These are phyloP conservation scores for Epithele typhae DNA, from an alignment of 768 basidiomycete genomes.

Conservation along the genomic window DNA sequence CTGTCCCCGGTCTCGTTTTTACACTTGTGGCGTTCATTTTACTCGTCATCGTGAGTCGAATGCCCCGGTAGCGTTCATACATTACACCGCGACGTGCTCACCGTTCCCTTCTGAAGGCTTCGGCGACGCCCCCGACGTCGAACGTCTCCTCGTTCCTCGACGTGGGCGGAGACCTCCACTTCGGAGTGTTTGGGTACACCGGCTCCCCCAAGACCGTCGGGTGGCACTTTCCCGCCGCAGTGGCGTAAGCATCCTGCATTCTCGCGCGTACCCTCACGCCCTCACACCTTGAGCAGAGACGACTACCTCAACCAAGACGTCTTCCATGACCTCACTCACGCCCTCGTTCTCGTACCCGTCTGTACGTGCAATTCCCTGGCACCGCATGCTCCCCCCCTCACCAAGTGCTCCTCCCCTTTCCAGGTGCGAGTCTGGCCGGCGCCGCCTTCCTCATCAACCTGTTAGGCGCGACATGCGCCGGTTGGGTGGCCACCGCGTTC, in stretches of 20 bases:
- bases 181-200: constrained; percentile 75
- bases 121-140: constrained; percentile 75
- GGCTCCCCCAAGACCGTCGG: constrained; percentile 59
- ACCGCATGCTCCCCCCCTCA: constrained; percentile 1
- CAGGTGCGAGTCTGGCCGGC: constrained; percentile 62
- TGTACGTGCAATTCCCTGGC: constrained; percentile 37
- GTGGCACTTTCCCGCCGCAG: constrained; percentile 42
- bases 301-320: constrained; percentile 43
- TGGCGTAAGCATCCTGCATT: constrained; percentile 45
- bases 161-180: constrained; percentile 39
- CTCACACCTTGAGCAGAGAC: too few species aligned
- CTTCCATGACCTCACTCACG: constrained; percentile 66
- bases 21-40: too few species aligned
- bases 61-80: too few species aligned
- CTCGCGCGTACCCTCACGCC: too few species aligned
- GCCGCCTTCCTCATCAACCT: constrained; percentile 65
- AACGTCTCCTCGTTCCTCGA: constrained; percentile 62
- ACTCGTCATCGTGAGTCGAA: too few species aligned
- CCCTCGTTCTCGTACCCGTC: constrained; percentile 77
- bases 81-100: too few species aligned
- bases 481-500: constrained; percentile 69
- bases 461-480: constrained; percentile 62
- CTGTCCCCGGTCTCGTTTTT: too few species aligned
- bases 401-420: not conserved
- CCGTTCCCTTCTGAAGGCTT: too few species aligned